These are phyloP conservation scores for Anacardium occidentale DNA, from an alignment of 345 rosid genomes.

Conservation along the genomic window DNA sequence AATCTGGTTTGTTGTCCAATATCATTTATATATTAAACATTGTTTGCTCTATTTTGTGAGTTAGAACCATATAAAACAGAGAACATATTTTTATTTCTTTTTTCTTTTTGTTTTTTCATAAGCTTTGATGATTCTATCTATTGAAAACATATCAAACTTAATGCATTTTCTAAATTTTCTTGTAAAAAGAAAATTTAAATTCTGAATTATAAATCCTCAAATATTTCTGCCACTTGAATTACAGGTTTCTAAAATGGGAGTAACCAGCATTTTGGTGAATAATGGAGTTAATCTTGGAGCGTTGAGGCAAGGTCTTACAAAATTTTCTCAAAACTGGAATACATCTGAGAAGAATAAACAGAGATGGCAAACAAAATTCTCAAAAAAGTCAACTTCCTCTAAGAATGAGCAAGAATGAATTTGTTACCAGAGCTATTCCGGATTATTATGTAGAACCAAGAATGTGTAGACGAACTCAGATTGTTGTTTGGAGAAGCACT, in stretches of 20 bases:
- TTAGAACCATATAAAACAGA: no score
- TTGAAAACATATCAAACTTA: no score
- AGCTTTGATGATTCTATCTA: no score
- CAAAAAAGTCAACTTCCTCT: conserved; percentile 51
- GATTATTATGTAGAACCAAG: neutral
- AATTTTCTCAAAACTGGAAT: conserved; percentile 51
- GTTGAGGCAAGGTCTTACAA: conserved; percentile 66
- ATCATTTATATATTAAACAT: no score
- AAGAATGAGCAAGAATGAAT: conserved; percentile 31
- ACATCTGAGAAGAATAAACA: conserved; percentile 60
- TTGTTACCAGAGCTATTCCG: neutral
- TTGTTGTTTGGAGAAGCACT: neutral
- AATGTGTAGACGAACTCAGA: neutral
- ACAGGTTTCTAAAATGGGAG: conserved; percentile 85
- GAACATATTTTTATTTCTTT: no score
- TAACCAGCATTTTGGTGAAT: conserved; percentile 57
- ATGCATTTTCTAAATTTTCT: no score
- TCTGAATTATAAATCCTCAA: no score
- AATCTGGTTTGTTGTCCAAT: no score
- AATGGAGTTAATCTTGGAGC: conserved; percentile 78
- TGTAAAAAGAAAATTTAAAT: no score
- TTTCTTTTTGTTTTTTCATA: no score
- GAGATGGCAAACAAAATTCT: conserved; percentile 56
- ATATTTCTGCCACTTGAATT: neutral
- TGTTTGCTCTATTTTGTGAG: no score